These are phyloP conservation scores for Penicillium lagena DNA, from an alignment of 495 filamentous ascomycete species.

Conservation along the genomic window DNA sequence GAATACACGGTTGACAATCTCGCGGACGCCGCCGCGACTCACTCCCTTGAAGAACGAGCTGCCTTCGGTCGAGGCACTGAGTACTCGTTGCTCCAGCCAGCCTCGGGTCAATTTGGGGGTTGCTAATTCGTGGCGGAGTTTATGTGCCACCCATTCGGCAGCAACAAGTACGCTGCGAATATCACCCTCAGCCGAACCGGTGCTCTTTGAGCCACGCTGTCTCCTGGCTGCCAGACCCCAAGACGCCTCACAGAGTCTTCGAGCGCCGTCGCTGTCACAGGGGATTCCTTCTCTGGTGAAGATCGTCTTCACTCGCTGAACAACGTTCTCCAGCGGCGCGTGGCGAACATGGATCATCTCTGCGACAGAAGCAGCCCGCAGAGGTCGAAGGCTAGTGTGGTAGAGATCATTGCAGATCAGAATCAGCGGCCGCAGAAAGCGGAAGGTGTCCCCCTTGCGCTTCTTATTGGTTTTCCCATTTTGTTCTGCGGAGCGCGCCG, in stretches of 20 bases:
- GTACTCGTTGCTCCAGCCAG: slow-evolving; percentile 78
- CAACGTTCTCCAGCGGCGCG: slow-evolving; percentile 80
- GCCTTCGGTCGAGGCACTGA: slow-evolving; percentile 62
- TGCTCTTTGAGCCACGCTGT: slow-evolving; percentile 42
- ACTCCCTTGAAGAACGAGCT: slow-evolving; percentile 71
- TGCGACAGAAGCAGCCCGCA: slow-evolving; percentile 72
- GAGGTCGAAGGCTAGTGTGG: slow-evolving; percentile 75
- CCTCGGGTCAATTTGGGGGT: slow-evolving; percentile 57
- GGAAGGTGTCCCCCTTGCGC: slow-evolving; percentile 74
- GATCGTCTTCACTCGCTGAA: slow-evolving; percentile 69
- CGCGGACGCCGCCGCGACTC: slow-evolving; percentile 70
- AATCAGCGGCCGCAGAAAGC: slow-evolving; percentile 79
- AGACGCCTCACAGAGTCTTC: slow-evolving; percentile 83
- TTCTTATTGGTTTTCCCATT: slow-evolving; percentile 36
- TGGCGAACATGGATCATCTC: slow-evolving; percentile 92
- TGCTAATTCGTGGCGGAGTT: slow-evolving; percentile 51
- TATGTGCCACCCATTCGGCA: slow-evolving; percentile 88
- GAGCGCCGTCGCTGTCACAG: slow-evolving; percentile 78
- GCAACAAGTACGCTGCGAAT: slow-evolving; percentile 89
- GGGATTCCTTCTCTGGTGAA: slow-evolving; percentile 82
- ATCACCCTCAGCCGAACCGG: slow-evolving; percentile 74
- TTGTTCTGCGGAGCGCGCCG: slow-evolving; percentile 32
- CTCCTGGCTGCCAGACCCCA: slow-evolving; percentile 76
- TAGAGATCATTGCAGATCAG: slow-evolving; percentile 98
- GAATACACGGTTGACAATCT: slow-evolving; percentile 81